These are phyloP conservation scores for Senecio squalidus DNA, from an alignment of 140 eudicot species.

Conservation along the genomic window DNA sequence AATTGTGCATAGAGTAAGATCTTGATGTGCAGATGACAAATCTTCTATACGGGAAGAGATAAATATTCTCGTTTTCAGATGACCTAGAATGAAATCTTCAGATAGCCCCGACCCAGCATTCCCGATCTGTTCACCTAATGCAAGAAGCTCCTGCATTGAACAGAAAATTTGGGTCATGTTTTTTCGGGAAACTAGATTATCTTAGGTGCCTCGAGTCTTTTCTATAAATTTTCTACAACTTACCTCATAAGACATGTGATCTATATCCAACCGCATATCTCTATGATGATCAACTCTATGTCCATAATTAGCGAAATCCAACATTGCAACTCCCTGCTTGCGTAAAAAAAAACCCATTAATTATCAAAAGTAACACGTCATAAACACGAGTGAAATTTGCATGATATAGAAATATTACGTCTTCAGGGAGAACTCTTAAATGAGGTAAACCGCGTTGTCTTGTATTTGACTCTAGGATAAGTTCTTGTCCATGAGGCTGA, in stretches of 20 bases:
- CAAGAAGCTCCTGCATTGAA: constrained; percentile 81
- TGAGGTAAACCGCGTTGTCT: constrained; percentile 60
- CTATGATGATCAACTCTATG: constrained; percentile 77
- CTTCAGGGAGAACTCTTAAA: constrained; percentile 69
- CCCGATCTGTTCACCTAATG: constrained; percentile 87
- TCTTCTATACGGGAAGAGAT: constrained; percentile 28
- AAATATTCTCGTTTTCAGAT: constrained; percentile 52
- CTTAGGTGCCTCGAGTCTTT: neutral
- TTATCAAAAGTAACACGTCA: neutral
- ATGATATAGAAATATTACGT: constrained; percentile 34
- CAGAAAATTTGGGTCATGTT: neutral
- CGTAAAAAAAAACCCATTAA: constrained; percentile 5
- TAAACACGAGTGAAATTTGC: neutral
- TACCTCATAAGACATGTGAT: constrained; percentile 98
- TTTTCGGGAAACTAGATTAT: no score
- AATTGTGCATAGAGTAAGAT: constrained; percentile 51
- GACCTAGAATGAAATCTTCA: constrained; percentile 41
- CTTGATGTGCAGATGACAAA: constrained; percentile 35
- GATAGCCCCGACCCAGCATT: constrained; percentile 68
- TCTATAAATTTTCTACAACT: neutral
- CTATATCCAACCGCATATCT: constrained; percentile 89
- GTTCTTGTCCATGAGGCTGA: constrained; percentile 58
- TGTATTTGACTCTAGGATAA: constrained; percentile 38
- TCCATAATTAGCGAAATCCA: constrained; percentile 47
- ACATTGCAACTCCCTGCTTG: constrained; percentile 68